These are phyloP conservation scores for Thermothelomyces thermophilus DNA, from an alignment of 2,329 filamentous ascomycete genomes.

Conservation along the genomic window DNA sequence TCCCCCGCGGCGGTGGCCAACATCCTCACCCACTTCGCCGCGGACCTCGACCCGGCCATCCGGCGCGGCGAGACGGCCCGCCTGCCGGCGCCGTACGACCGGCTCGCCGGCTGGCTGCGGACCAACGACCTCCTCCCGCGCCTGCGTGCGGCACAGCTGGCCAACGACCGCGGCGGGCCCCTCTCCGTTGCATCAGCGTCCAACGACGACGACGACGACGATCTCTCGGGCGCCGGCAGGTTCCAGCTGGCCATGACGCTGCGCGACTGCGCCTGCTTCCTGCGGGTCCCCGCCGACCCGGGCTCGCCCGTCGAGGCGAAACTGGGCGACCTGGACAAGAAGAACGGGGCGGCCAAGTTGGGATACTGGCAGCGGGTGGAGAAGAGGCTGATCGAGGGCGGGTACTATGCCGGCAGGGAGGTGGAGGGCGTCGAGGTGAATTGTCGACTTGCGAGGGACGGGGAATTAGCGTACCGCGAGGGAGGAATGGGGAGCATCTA, in stretches of 20 bases:
- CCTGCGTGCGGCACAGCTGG: slow-evolving; percentile 31
- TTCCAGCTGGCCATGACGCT: slow-evolving; percentile 72
- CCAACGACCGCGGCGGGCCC: slow-evolving; percentile 39
- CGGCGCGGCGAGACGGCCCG: slow-evolving; percentile 25
- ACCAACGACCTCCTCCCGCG: slow-evolving; percentile 33
- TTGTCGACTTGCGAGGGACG: slow-evolving; percentile 23
- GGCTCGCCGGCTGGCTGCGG: slow-evolving; percentile 34
- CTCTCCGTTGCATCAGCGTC: slow-evolving; percentile 22
- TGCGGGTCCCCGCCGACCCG: slow-evolving; percentile 45
- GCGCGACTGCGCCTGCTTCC: slow-evolving; percentile 69
- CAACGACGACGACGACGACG: slow-evolving; percentile 27
- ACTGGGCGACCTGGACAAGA: slow-evolving; percentile 72
- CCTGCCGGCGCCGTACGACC: slow-evolving; percentile 26
- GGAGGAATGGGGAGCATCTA: neutral
- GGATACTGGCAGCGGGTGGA: slow-evolving; percentile 64
- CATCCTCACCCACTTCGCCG: slow-evolving; percentile 16
- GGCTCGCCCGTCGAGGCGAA: slow-evolving; percentile 44
- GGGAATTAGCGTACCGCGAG: neutral
- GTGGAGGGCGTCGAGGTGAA: slow-evolving; percentile 20
- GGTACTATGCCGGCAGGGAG: slow-evolving; percentile 52
- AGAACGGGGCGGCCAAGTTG: slow-evolving; percentile 60
- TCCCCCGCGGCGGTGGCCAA: slow-evolving; percentile 16
- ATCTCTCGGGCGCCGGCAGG: no score
- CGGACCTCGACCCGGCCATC: slow-evolving; percentile 30
- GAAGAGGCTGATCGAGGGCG: slow-evolving; percentile 53